phyloP scores from a whole-genome alignment of 345 rosid species.

The Pelargonium nanum region DNA sequence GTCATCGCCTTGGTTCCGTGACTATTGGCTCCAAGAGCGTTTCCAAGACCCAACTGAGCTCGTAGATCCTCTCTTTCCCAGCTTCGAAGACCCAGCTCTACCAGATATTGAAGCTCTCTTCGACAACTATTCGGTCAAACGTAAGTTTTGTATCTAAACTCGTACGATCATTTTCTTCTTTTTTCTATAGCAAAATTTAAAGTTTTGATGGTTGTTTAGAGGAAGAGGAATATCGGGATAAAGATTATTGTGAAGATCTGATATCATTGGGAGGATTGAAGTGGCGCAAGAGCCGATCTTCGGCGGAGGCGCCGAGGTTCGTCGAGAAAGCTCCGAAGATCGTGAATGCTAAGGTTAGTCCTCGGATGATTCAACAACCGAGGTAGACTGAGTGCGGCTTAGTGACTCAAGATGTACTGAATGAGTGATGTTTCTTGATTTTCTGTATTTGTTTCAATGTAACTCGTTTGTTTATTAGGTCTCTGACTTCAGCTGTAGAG shows the following conservation, averaged over 20 bases:
- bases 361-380: slow-evolving; percentile 60
- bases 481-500: not conserved
- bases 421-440: too few species aligned
- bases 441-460: too few species aligned
- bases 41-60: slow-evolving; percentile 33
- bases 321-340: slow-evolving; percentile 44
- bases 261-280: slow-evolving; percentile 25
- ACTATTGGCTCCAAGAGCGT: slow-evolving; percentile 60
- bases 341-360: slow-evolving; percentile 43
- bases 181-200: not conserved
- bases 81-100: too few species aligned
- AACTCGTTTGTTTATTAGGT: not conserved
- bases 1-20: slow-evolving; percentile 53
- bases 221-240: slow-evolving; percentile 8
- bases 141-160: slow-evolving; percentile 9
- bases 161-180: not conserved
- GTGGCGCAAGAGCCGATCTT: slow-evolving; percentile 24
- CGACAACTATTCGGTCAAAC: slow-evolving; percentile 8
- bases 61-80: slow-evolving; percentile 11
- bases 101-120: slow-evolving; percentile 24
- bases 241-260: slow-evolving; percentile 19
- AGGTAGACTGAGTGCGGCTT: slow-evolving; percentile 15
- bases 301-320: slow-evolving; percentile 22
- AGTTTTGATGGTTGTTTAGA: slow-evolving; percentile 11
- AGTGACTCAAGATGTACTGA: not conserved